phyloP scores from a whole-genome alignment of 768 basidiomycete genomes.

The Boletellus ananiceps region DNA sequence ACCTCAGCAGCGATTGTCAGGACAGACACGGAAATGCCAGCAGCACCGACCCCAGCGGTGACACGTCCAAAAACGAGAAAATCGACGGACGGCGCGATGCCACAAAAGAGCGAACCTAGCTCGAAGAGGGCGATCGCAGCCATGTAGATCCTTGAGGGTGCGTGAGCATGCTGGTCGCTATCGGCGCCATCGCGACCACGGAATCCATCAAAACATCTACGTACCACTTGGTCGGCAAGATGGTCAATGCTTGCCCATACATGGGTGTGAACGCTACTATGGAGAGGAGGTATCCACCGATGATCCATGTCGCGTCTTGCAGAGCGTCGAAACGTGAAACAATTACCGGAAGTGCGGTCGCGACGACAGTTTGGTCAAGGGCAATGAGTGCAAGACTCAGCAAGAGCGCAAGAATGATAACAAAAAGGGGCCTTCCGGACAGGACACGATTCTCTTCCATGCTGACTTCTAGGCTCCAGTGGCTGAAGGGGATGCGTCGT shows the following conservation, averaged over 20 bases:
- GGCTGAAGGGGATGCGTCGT: no score
- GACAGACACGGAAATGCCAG: conserved; percentile 42
- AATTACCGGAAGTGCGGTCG: conserved; percentile 48
- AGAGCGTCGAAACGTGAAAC: conserved; percentile 11
- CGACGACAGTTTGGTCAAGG: conserved; percentile 45
- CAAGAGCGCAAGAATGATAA: conserved; percentile 5
- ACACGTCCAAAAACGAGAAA: conserved; percentile 64
- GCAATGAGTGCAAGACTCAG: conserved; percentile 11
- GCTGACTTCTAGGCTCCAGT: no score
- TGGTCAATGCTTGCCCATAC: conserved; percentile 7
- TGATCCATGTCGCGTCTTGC: conserved; percentile 48
- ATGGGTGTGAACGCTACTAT: conserved; percentile 25
- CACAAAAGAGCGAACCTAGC: conserved; percentile 57
- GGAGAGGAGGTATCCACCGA: conserved; percentile 62
- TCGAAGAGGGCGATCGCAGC: conserved; percentile 7
- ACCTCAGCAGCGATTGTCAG: conserved; percentile 13
- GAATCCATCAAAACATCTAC: conserved; percentile 36
- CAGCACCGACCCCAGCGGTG: conserved; percentile 63
- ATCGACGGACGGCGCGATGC: conserved; percentile 54
- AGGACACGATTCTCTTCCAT: no score
- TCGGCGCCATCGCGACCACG: background rate
- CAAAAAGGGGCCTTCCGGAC: no score
- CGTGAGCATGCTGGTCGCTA: background rate
- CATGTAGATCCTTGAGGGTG: conserved; percentile 38
- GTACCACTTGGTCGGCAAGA: conserved; percentile 11